Percentiles rank a stretch among this genome's conserved stretches.
Conservation (phyloP, 345 rosid genomes). For the Gossypium stocksii region DNA sequence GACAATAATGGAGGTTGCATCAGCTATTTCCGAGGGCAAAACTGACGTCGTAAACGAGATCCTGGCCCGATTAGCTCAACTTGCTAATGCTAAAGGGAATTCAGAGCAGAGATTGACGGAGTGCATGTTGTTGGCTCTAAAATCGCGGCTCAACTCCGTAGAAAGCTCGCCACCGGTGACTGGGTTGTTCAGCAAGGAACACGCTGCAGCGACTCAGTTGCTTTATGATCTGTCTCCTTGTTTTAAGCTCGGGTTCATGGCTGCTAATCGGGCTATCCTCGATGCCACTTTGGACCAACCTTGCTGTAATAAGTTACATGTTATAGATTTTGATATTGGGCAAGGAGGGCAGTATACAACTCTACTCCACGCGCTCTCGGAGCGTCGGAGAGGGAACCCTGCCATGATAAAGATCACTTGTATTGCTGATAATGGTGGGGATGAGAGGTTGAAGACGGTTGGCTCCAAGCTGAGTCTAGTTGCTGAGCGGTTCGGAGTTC, state of each 20-base stretch:
- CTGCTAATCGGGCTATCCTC: conserved; percentile 4
- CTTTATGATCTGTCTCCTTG: neutral
- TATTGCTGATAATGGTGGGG: neutral
- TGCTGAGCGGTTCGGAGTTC: neutral
- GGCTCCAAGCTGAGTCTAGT: neutral
- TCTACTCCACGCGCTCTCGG: neutral
- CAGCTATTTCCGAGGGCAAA: neutral
- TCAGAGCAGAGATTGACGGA: conserved; percentile 2
- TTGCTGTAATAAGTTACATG: neutral
- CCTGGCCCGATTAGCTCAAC: neutral
- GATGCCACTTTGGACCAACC: neutral
- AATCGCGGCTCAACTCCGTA: neutral
- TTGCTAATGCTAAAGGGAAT: neutral
- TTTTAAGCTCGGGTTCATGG: conserved; percentile 1
- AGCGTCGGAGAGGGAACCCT: neutral
- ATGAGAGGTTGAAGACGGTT: neutral
- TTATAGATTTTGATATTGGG: neutral
- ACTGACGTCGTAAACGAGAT: neutral
- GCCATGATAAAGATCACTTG: neutral
- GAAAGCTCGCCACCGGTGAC: neutral
- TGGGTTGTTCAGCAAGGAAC: neutral
- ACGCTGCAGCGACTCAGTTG: neutral
- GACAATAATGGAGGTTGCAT: neutral
- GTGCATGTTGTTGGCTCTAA: neutral
- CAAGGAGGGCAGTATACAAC: neutral